Evolutionary conservation across 2,329 filamentous ascomycete species (phyloP).

Genomic region (Alternaria postmessia): DNA sequence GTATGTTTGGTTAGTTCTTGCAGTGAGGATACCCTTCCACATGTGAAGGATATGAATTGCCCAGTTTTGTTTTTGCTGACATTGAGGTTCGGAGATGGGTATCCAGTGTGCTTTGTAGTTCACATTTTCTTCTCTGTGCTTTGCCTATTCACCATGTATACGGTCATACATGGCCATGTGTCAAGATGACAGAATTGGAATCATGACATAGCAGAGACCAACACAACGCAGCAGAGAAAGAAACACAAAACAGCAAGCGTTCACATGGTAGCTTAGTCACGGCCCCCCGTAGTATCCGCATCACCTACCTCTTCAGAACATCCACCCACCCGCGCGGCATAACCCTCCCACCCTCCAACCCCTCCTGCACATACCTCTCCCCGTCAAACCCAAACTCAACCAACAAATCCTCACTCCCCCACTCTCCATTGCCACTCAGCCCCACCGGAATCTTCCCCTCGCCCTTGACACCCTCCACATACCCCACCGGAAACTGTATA

Average conservation of each 20-base stretch:
- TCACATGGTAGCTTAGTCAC: neutral
- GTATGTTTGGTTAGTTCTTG: neutral
- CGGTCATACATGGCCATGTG: neutral
- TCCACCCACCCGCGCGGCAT: conserved; percentile 52
- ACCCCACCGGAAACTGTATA: conserved; percentile 78
- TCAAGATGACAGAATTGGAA: neutral
- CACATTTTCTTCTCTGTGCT: neutral
- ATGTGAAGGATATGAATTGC: neutral
- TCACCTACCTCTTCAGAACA: conserved; percentile 36
- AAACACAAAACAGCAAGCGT: neutral
- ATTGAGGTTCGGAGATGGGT: neutral
- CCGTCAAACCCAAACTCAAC: conserved; percentile 63
- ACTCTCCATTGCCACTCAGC: conserved; percentile 63
- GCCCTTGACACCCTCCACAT: conserved; percentile 62
- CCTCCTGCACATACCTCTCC: conserved; percentile 56
- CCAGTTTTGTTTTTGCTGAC: neutral
- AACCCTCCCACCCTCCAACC: conserved; percentile 43
- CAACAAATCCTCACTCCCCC: conserved; percentile 62
- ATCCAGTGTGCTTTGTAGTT: neutral
- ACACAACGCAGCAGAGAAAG: neutral
- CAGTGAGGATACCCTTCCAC: neutral
- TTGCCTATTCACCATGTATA: neutral
- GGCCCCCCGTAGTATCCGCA: neutral
- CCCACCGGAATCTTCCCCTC: conserved; percentile 65
- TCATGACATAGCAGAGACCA: neutral